Conservation (phyloP, 179 eudicot genomes). For the Spinacia oleracea region DNA sequence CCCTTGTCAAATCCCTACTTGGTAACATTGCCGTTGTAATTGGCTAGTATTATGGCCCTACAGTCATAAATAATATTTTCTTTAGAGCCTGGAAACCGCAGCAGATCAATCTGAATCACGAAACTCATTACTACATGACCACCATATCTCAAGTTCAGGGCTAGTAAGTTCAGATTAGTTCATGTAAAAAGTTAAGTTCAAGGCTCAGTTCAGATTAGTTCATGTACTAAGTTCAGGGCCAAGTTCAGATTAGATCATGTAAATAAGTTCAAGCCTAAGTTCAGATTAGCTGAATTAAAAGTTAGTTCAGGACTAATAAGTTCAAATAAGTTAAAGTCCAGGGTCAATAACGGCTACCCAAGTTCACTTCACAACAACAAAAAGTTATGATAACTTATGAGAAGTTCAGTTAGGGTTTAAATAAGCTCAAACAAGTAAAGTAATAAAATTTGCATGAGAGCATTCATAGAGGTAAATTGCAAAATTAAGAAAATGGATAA, state of each 20-base stretch:
- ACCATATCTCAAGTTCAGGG: not conserved
- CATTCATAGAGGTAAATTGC: not conserved
- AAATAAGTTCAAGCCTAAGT: not conserved
- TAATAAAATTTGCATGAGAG: too few relatives aligned
- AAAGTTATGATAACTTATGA: not conserved
- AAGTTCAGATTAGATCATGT: too few relatives aligned
- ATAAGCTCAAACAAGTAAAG: too few relatives aligned
- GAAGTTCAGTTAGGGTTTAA: not conserved
- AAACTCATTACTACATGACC: not conserved
- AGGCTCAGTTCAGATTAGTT: too few relatives aligned
- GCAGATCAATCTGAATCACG: not conserved
- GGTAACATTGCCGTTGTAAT: not conserved
- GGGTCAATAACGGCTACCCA: too few relatives aligned
- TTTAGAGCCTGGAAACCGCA: not conserved
- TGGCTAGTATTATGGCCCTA: not conserved
- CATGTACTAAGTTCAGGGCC: not conserved
- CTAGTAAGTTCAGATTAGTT: not conserved
- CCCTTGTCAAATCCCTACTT: not conserved
- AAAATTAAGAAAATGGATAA: not conserved
- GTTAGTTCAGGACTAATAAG: not conserved
- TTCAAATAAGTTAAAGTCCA: not conserved
- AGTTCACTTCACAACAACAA: too few relatives aligned
- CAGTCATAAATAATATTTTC: not conserved
- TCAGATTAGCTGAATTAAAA: too few relatives aligned
- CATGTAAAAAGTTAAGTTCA: not conserved